These are phyloP conservation scores for Acer yangbiense DNA, from an alignment of 345 rosid species.

Conservation along the genomic window DNA sequence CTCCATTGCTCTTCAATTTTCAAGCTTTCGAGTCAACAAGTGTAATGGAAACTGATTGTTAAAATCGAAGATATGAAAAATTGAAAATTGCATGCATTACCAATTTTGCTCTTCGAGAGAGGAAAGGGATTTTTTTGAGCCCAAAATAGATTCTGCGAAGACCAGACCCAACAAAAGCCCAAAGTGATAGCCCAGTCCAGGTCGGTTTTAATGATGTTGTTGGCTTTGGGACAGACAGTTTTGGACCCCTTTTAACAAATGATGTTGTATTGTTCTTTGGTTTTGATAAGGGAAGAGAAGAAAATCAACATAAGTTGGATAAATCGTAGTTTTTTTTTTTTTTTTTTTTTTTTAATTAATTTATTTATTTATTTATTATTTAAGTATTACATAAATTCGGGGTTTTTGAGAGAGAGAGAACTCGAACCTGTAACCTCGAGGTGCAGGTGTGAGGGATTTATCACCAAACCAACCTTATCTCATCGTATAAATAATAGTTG, in stretches of 20 bases:
- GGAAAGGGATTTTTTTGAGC: neutral
- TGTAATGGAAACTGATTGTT: neutral
- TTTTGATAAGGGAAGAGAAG: too few species aligned
- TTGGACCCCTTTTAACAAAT: too few species aligned
- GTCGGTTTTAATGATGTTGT: neutral
- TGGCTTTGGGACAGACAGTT: neutral
- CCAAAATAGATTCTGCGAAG: neutral
- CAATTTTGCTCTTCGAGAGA: neutral
- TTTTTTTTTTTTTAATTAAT: too few species aligned
- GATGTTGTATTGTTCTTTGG: too few species aligned
- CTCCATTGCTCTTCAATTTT: constrained; percentile 47
- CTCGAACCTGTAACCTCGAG: too few species aligned
- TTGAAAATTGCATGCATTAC: too few species aligned
- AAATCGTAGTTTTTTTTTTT: too few species aligned
- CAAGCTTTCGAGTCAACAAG: neutral
- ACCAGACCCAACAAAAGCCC: neutral
- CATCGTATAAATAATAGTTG: neutral
- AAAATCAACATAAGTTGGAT: neutral
- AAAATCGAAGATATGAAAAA: neutral
- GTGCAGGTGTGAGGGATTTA: too few species aligned
- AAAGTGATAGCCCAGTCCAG: neutral
- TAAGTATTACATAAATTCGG: too few species aligned
- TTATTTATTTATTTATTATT: too few species aligned
- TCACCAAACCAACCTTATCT: too few species aligned
- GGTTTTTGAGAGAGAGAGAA: too few species aligned